Conservation (phyloP, 129 eudicot genomes). For the Ambrosia artemisiifolia region DNA sequence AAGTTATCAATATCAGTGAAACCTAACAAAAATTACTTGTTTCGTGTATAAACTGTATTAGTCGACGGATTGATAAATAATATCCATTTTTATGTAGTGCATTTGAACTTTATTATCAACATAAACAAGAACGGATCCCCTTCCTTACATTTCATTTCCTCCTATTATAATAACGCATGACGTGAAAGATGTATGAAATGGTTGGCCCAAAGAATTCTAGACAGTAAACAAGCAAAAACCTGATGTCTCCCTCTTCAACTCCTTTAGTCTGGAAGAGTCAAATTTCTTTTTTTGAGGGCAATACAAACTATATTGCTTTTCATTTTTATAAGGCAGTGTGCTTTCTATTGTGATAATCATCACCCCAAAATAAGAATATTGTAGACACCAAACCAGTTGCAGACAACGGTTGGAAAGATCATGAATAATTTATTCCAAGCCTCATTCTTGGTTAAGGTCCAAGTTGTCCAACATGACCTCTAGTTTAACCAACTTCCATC, state of each 20-base stretch:
- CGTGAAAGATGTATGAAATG: background rate
- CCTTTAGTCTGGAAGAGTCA: background rate
- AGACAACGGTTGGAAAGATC: slow-evolving; percentile 5
- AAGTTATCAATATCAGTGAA: background rate
- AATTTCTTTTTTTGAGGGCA: background rate
- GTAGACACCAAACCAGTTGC: background rate
- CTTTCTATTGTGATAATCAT: background rate
- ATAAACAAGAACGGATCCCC: background rate
- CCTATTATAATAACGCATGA: no score
- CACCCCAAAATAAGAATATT: background rate
- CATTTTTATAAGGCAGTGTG: background rate
- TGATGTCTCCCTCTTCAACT: background rate
- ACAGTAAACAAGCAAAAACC: background rate
- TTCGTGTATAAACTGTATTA: background rate
- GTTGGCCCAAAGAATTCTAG: background rate
- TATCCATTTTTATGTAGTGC: background rate
- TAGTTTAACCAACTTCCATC: background rate
- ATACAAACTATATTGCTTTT: background rate
- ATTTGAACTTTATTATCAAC: background rate
- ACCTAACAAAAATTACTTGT: slow-evolving; percentile 1
- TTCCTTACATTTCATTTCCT: no score
- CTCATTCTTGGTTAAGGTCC: background rate
- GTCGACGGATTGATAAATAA: slow-evolving; percentile 14
- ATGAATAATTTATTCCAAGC: slow-evolving; percentile 1
- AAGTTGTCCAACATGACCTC: background rate